phyloP scores from a whole-genome alignment of 225 moss, liverwort and hornwort species.

The Ulota crispa region DNA sequence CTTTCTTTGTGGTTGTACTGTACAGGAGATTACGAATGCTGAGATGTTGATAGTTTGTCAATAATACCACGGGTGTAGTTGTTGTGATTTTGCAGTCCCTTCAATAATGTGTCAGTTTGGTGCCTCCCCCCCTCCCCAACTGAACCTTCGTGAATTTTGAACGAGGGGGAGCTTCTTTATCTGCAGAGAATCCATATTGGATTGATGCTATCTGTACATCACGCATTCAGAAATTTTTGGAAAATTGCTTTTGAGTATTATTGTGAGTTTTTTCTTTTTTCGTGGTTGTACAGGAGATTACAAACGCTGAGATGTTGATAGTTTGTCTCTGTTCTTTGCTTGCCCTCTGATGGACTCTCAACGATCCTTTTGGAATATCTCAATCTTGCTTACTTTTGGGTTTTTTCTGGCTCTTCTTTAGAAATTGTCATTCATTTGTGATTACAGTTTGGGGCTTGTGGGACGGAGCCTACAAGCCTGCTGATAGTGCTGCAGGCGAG shows the following conservation, averaged over 20 bases:
- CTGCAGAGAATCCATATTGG: conserved; percentile 40
- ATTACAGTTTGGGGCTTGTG: background rate
- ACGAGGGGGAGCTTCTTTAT: background rate
- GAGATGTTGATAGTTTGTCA: background rate
- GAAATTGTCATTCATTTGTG: background rate
- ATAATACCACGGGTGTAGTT: conserved; percentile 54
- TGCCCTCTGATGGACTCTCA: conserved; percentile 5
- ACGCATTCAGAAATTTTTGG: conserved; percentile 23
- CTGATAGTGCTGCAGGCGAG: background rate
- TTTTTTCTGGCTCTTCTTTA: background rate
- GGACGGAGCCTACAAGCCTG: background rate
- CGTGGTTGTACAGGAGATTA: background rate
- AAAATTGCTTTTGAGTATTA: background rate
- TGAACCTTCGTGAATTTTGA: conserved; percentile 27
- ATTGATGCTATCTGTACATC: conserved; percentile 35
- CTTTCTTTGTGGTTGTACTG: background rate
- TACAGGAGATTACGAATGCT: background rate
- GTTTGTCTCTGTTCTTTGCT: background rate
- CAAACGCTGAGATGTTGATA: background rate
- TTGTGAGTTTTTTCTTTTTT: background rate
- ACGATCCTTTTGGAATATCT: conserved; percentile 20
- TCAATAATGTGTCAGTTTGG: conserved; percentile 21
- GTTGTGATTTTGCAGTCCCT: background rate
- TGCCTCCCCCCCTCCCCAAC: background rate
- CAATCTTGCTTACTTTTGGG: conserved; percentile 10